Conservation (phyloP, 2,329 filamentous ascomycete genomes). For the Stromatinia cepivora region DNA sequence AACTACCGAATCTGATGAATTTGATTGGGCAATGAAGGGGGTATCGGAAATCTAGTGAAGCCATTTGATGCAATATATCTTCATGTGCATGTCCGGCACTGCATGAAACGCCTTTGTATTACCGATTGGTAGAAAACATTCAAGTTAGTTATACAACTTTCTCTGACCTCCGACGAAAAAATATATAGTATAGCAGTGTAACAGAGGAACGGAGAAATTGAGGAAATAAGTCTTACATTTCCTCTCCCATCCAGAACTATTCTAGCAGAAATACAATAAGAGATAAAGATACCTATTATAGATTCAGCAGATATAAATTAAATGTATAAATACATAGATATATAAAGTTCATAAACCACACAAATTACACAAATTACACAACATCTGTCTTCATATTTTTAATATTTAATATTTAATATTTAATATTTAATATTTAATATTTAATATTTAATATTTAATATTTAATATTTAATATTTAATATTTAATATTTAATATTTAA, state of each 20-base stretch:
- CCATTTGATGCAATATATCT: constrained; percentile 3
- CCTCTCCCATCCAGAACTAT: too few relatives aligned
- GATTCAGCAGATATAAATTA: too few relatives aligned
- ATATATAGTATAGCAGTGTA: too few relatives aligned
- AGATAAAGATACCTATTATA: too few relatives aligned
- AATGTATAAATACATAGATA: too few relatives aligned
- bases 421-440: background rate
- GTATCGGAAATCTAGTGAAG: background rate
- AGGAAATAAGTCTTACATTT: too few relatives aligned
- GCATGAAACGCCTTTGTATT: constrained; percentile 3
- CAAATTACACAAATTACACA: background rate
- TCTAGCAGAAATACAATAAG: too few relatives aligned
- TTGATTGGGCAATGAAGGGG: background rate
- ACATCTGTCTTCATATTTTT: background rate
- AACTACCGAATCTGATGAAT: background rate
- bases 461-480: background rate
- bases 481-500: background rate
- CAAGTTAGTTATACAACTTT: background rate
- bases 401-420: background rate
- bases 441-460: background rate
- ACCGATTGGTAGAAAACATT: background rate
- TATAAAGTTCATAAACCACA: background rate
- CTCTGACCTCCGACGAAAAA: background rate
- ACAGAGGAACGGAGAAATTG: too few relatives aligned
- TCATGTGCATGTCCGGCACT: background rate